Evolutionary conservation across 1,284 basidiomycete genomes (phyloP), one percentile per base, ranked within the genome.

Genomic region (Phenoliferia sp.): DNA sequence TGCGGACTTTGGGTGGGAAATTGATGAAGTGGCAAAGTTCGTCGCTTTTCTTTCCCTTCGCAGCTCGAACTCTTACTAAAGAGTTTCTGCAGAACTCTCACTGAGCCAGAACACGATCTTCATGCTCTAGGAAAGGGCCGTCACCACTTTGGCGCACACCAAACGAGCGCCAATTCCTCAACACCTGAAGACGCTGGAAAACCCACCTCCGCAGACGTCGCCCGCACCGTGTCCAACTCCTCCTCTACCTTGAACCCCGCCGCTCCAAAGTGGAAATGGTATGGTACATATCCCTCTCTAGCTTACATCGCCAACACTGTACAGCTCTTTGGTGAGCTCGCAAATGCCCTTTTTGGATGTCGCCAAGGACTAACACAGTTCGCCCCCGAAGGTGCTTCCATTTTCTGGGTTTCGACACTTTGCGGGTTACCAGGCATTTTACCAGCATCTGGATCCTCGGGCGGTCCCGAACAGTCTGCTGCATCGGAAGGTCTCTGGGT

Each of bases 301-400:
- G 71, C 64, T 4, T 73, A 69, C 60, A 32, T 67, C 36, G 71
- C 71, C 26, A 71, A 66, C 50, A 19, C 61, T 4, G 33, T 73
- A 26, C 71, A 73, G 36, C 56, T 69, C 7, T 63, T 71, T 32
- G 69, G 69, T n/a, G n/a, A n/a, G n/a, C n/a, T n/a, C n/a, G n/a
- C n/a, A n/a, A n/a, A n/a, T n/a, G n/a, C n/a, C n/a, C n/a, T n/a
- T n/a, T n/a, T n/a, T n/a, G n/a, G n/a, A n/a, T n/a, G n/a, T n/a
- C n/a, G n/a, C n/a, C n/a, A n/a, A n/a, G n/a, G n/a, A n/a, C n/a
- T n/a, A n/a, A n/a, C n/a, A n/a, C n/a, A n/a, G n/a, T n/a, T n/a
- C n/a, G n/a, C n/a, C n/a, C n/a, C n/a, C n/a, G n/a, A n/a, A n/a
- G n/a, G n/a, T 16, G 70, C 69, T 7, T 52, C 26, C 9, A 29